phyloP scores from a whole-genome alignment of 2,329 filamentous ascomycete species.

The Penicillium thymicola region DNA sequence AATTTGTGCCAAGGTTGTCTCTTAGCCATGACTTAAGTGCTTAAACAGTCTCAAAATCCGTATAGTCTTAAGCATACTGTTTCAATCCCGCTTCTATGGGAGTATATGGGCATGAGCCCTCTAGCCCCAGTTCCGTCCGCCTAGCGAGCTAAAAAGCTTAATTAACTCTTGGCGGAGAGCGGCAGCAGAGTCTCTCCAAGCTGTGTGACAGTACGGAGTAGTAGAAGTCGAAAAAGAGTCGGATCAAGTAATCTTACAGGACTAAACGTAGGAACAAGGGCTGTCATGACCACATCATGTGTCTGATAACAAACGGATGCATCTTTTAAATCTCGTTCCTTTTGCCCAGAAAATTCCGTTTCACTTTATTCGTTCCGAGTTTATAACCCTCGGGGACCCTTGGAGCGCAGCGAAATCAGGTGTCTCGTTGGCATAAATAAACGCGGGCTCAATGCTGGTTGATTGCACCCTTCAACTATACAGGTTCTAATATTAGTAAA shows the following conservation, averaged over 20 bases:
- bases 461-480: conserved; percentile 19
- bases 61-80: conserved; percentile 25
- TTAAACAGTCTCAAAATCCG: conserved; percentile 31
- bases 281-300: conserved; percentile 28
- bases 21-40: conserved; percentile 29
- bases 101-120: conserved; percentile 26
- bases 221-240: conserved; percentile 31
- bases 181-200: conserved; percentile 26
- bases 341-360: background rate
- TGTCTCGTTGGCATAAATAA: conserved; percentile 28
- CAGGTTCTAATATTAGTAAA: too few species aligned
- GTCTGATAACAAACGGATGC: conserved; percentile 29
- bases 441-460: conserved; percentile 31
- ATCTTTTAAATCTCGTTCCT: conserved; percentile 23
- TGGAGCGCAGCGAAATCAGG: conserved; percentile 30
- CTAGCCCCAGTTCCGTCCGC: conserved; percentile 18
- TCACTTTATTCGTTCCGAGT: conserved; percentile 12
- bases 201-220: conserved; percentile 30
- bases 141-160: conserved; percentile 28
- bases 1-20: conserved; percentile 25
- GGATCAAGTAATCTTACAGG: conserved; percentile 27
- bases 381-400: conserved; percentile 8
- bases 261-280: conserved; percentile 23
- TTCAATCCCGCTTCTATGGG: conserved; percentile 26
- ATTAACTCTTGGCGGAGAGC: conserved; percentile 33